These are phyloP conservation scores for Drosera capensis DNA, from an alignment of 148 eudicot genomes.

Conservation along the genomic window DNA sequence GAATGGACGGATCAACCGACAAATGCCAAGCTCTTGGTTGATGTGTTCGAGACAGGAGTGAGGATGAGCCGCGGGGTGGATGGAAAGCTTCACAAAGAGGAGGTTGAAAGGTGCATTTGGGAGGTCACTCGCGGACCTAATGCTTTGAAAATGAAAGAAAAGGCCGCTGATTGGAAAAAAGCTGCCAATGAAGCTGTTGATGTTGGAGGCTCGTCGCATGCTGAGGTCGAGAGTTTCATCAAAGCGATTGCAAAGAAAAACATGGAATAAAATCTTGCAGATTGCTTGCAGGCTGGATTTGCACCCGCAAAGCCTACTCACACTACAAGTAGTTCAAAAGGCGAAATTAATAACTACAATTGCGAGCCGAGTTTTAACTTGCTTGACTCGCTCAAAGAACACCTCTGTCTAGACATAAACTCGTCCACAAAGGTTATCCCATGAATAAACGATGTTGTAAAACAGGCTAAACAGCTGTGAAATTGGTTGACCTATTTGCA, in stretches of 20 bases:
- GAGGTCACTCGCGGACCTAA: slow-evolving; percentile 21
- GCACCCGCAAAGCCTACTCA: too few species aligned
- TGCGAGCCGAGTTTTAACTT: too few species aligned
- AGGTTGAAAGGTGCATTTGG: slow-evolving; percentile 23
- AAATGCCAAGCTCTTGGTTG: slow-evolving; percentile 30
- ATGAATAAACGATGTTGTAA: too few species aligned
- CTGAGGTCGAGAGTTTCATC: slow-evolving; percentile 9
- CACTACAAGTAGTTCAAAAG: too few species aligned
- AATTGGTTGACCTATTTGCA: too few species aligned
- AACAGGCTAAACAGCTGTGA: too few species aligned
- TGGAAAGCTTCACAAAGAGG: slow-evolving; percentile 12
- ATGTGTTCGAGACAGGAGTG: slow-evolving; percentile 28
- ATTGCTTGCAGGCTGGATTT: too few species aligned
- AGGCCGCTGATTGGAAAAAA: slow-evolving; percentile 13
- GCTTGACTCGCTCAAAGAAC: too few species aligned
- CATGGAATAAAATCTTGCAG: not conserved
- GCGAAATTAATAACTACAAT: too few species aligned
- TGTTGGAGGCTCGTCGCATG: slow-evolving; percentile 16
- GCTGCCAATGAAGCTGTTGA: slow-evolving; percentile 20
- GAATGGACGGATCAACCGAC: slow-evolving; percentile 35
- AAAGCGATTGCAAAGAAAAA: slow-evolving; percentile 1
- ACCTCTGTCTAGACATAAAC: too few species aligned
- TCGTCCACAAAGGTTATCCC: too few species aligned
- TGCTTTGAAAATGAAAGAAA: slow-evolving; percentile 13
- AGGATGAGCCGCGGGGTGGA: slow-evolving; percentile 14